Base-by-base conservation (phyloP, 495 filamentous ascomycete species). In the Podospora pseudoanserina region DNA sequence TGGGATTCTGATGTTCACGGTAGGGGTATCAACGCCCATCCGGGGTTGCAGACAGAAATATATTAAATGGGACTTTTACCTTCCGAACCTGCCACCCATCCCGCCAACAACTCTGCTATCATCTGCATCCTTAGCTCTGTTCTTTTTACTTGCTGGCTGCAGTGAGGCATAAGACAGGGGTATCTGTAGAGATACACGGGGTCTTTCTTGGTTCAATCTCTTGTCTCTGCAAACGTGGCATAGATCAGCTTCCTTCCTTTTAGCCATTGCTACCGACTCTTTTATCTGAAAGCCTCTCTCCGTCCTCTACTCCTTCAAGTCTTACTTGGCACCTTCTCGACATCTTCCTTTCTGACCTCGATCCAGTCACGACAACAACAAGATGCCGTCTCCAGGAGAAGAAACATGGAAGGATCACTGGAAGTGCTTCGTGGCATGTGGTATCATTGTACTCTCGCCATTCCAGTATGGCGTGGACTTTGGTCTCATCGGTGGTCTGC, bases 381-480 rank as follows among this genome's bases (percentile, higher is more conserved):
- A 49, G 59, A 67, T 67, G 68, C 26, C 59, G 7, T 18, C 65
- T 53, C 32, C 63, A 13, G 39, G 34, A 26, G 55, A 69, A 2
- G 72, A 74, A 63, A 64, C 56, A 63, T 76, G 74, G 74, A 78
- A 72, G 28, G 76, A 74, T 67, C 80, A 82, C 66, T 78, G 78
- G 77, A 77, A 74, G 67, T 77, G 75, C 20, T 74, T 82, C 66
- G 18, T 77, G n/a, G 80, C 79, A 60, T 82, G 79, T 71, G 80
- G 76, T 64, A 79, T 82, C 27, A 82, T 82, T 70, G 82, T 80
- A 55, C 83, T 84, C 65, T 81, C 73, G 58, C 84, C 86, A 0
- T 89, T 89, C 70, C 86, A 88, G 71, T 89, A 88, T 80, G 86
- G 86, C 11, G 73, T 88, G 59, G 86, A 89, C 67, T 89, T 88